phyloP scores from a whole-genome alignment of 1,284 basidiomycete species.

The Ustilago esculenta region DNA sequence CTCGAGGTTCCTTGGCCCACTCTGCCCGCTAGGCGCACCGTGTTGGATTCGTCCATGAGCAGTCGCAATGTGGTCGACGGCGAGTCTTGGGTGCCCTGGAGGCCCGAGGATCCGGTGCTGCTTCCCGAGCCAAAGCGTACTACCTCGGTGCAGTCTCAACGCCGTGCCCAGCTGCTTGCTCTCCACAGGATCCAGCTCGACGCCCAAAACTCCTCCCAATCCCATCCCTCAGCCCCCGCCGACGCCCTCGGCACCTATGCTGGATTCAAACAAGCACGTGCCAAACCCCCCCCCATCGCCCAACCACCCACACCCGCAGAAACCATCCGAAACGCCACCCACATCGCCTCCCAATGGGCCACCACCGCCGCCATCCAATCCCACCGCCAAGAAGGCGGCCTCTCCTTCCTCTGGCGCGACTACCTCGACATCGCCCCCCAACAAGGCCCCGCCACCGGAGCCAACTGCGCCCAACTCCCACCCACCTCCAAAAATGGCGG shows the following conservation, averaged over 20 bases:
- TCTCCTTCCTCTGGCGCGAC: conserved; percentile 59
- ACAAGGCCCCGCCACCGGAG: conserved; percentile 58
- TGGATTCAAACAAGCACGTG: conserved; percentile 40
- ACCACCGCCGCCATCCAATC: conserved; percentile 32
- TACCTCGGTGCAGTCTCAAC: conserved; percentile 48
- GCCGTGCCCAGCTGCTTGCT: conserved; percentile 29
- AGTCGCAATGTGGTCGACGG: conserved; percentile 48
- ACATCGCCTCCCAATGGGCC: conserved; percentile 50
- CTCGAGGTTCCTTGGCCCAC: conserved; percentile 65
- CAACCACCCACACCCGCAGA: conserved; percentile 61
- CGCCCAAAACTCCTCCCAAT: conserved; percentile 9
- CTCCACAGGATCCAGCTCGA: conserved; percentile 33
- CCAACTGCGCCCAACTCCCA: conserved; percentile 48
- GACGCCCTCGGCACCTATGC: conserved; percentile 50
- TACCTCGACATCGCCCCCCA: conserved; percentile 62
- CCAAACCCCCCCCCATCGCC: conserved; percentile 57
- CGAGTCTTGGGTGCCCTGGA: conserved; percentile 63
- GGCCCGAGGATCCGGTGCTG: conserved; percentile 60
- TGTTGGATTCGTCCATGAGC: conserved; percentile 23
- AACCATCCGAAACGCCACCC: conserved; percentile 32
- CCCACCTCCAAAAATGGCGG: conserved; percentile 5
- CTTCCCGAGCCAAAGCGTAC: conserved; percentile 37
- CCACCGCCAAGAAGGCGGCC: conserved; percentile 53
- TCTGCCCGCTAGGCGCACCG: conserved; percentile 34
- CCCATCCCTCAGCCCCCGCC: conserved; percentile 25